Evolutionary conservation across 2,329 filamentous ascomycete species (phyloP).

Genomic region (Colletotrichum caudatum): DNA sequence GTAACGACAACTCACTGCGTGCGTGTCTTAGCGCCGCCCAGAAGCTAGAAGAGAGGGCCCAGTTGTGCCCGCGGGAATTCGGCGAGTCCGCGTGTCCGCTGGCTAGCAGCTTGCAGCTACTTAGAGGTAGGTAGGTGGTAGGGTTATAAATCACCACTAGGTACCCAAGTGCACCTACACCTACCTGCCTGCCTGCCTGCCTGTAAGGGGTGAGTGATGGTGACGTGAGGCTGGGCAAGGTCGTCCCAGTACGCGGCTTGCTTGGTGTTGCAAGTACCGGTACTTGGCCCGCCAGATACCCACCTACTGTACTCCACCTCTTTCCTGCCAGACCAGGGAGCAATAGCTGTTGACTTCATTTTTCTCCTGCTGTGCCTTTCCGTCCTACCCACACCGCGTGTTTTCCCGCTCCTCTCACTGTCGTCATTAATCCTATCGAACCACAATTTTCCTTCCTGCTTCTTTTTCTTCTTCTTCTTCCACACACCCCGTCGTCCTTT

Average conservation of each 20-base stretch:
- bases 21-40: slow-evolving; percentile 34
- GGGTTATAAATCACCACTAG: no score
- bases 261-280: slow-evolving; percentile 25
- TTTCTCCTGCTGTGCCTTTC: not conserved
- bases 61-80: not conserved
- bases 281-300: not conserved
- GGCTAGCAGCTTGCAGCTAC: not conserved
- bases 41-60: not conserved
- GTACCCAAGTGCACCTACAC: no score
- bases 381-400: slow-evolving; percentile 15
- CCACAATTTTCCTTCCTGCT: slow-evolving; percentile 1
- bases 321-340: no score
- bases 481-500: not conserved
- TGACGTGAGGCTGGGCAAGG: slow-evolving; percentile 11
- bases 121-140: not conserved
- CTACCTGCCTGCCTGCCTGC: no score
- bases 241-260: slow-evolving; percentile 21
- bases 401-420: slow-evolving; percentile 14
- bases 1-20: slow-evolving; percentile 30
- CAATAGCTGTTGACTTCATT: slow-evolving; percentile 2
- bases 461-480: not conserved
- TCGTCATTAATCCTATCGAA: slow-evolving; percentile 31
- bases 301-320: not conserved
- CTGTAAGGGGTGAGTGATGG: no score
- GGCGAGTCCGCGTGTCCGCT: slow-evolving; percentile 31